phyloP scores from a whole-genome alignment of 129 eudicot genomes.

The Heracleum sosnowskyi region DNA sequence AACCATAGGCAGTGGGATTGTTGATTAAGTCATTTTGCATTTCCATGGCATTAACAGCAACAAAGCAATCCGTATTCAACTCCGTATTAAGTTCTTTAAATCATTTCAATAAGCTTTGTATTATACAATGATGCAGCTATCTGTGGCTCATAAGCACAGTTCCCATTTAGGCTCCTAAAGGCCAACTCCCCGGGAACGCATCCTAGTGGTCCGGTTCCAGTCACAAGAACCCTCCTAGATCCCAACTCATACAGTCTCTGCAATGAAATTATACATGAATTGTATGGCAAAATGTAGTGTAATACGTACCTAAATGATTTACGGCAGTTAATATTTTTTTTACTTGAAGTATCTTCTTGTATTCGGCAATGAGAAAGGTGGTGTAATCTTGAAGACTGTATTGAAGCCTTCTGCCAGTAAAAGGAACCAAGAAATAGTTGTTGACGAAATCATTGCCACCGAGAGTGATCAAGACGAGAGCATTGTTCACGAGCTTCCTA shows the following conservation, averaged over 20 bases:
- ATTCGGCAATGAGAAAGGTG: slow-evolving; percentile 38
- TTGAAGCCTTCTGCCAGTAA: slow-evolving; percentile 52
- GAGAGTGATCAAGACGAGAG: slow-evolving; percentile 49
- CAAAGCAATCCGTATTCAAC: slow-evolving; percentile 42
- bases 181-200: slow-evolving; percentile 77
- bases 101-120: slow-evolving; percentile 57
- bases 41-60: slow-evolving; percentile 48
- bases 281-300: too few species aligned
- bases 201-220: slow-evolving; percentile 73
- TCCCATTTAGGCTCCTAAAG: slow-evolving; percentile 36
- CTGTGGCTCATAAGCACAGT: slow-evolving; percentile 63
- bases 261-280: neutral
- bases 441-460: slow-evolving; percentile 88
- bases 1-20: slow-evolving; percentile 63
- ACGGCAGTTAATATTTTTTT: neutral
- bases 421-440: slow-evolving; percentile 60
- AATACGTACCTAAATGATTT: too few species aligned
- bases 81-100: slow-evolving; percentile 45
- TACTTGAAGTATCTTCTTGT: slow-evolving; percentile 49
- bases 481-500: slow-evolving; percentile 42
- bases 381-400: slow-evolving; percentile 43
- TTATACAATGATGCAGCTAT: slow-evolving; percentile 55
- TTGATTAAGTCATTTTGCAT: slow-evolving; percentile 53
- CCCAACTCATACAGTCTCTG: slow-evolving; percentile 57
- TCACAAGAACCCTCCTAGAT: slow-evolving; percentile 58